Percentiles rank a stretch among this genome's conserved stretches.
Evolutionary conservation across 2,329 filamentous ascomycete species (phyloP).

Genomic region (Cladosporium phlei): DNA sequence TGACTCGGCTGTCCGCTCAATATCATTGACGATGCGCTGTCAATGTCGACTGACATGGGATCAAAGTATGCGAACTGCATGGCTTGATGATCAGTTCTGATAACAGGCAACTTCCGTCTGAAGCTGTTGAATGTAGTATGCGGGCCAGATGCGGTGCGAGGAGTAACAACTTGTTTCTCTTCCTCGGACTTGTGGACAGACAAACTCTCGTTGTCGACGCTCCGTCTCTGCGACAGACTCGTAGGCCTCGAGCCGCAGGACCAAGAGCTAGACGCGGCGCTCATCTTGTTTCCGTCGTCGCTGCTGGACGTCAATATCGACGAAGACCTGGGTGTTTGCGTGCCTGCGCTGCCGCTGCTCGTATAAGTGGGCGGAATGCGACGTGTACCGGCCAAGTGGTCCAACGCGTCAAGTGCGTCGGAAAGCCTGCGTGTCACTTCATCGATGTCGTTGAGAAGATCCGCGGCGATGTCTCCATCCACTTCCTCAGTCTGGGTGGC

Average conservation of each 20-base stretch:
- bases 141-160: background rate
- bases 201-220: background rate
- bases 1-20: background rate
- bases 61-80: constrained; percentile 6
- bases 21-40: constrained; percentile 12
- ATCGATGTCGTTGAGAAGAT: constrained; percentile 1
- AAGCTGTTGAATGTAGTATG: no score
- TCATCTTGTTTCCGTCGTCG: constrained; percentile 1
- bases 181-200: background rate
- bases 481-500: background rate
- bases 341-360: background rate
- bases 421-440: constrained; percentile 2
- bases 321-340: background rate
- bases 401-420: background rate
- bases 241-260: background rate
- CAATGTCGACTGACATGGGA: constrained; percentile 11
- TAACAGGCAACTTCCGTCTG: no score
- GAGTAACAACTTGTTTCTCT: background rate
- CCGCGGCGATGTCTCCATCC: background rate
- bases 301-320: constrained; percentile 1
- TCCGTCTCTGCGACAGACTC: background rate
- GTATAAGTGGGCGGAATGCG: background rate
- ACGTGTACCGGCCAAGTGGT: background rate
- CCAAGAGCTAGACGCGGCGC: constrained; percentile 4
- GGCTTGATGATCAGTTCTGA: no score